Evolutionary conservation across 2,329 filamentous ascomycete species (phyloP), one percentile per base, ranked within the genome.

Genomic region (Cercospora janseana): DNA sequence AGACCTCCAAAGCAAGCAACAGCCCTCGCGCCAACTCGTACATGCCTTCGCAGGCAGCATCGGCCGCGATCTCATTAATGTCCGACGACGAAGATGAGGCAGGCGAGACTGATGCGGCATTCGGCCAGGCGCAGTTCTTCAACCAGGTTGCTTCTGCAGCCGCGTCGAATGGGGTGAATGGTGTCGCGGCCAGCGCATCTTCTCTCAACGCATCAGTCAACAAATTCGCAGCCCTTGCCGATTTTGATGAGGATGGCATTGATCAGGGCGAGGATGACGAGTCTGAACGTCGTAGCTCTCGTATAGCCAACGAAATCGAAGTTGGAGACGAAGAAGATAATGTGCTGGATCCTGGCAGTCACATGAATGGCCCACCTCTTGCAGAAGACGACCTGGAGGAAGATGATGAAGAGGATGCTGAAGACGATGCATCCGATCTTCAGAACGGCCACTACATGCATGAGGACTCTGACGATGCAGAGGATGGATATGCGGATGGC

Each of bases 1-100:
- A 35, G 2, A 42, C 46, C 16, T 42, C 27, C 31, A 28, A 49
- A 20, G 44, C 34, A 9, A 51, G 43, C 28, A 46, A 42, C 12
- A 44, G 46, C 13, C 46, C 50, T 26, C 46, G 49, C 20, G 16
- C 37, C n/a, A 58, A 57, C 29, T 49, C 52, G 1, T 57, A 58
- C 41, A 52, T 57, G 40, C 46, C 48, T 44, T 47, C 52, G 7
- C 51, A 60, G 31, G 46, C 50, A 7, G 52, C 52, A 18, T 55
- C 57, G 9, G 46, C 47, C 32, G 43, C 54, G 2, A 53, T 63
- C 13, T 58, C 59, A 20, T 48, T 60, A 15, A 16, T 62, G 6
- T 60, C 60, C 9, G 58, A 60, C 34, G 49, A 57, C 20, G 55
- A 54, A 26, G 46, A 54, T 6, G 54, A 58, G 12, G 21, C 21